Conservation (phyloP, 75 land plant genomes). For the Ceratopteris richardii region DNA sequence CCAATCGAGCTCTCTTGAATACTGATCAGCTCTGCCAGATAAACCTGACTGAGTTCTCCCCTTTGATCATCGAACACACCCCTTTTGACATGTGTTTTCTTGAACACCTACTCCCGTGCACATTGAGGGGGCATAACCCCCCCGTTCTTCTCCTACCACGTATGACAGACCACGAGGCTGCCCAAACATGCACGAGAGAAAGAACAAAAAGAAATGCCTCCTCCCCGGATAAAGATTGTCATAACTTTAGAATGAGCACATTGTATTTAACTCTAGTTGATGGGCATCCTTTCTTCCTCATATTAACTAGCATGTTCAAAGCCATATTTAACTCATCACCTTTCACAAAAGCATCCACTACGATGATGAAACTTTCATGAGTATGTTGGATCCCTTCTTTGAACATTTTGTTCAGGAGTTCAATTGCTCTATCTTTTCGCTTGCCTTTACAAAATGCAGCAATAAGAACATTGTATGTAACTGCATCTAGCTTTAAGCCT, state of each 20-base stretch:
- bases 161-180: too few species aligned
- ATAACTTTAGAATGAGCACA: constrained; percentile 69
- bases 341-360: constrained; percentile 75
- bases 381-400: constrained; percentile 58
- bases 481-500: constrained; percentile 83
- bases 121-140: too few species aligned
- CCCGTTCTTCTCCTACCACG: too few species aligned
- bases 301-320: constrained; percentile 51
- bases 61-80: too few species aligned
- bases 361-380: constrained; percentile 66
- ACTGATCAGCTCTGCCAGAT: too few species aligned
- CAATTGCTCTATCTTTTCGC: constrained; percentile 65
- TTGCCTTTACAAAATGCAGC: constrained; percentile 82
- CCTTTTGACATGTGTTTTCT: too few species aligned
- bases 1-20: too few species aligned
- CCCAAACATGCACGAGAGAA: too few species aligned
- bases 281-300: constrained; percentile 77
- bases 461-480: constrained; percentile 81
- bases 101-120: too few species aligned
- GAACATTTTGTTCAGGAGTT: constrained; percentile 59
- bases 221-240: too few species aligned
- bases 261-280: constrained; percentile 83
- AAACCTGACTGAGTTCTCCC: too few species aligned
- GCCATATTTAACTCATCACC: constrained; percentile 66
- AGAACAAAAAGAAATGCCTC: too few species aligned